Evolutionary conservation across 129 eudicot species (phyloP).

Genomic region (Tagetes patula): DNA sequence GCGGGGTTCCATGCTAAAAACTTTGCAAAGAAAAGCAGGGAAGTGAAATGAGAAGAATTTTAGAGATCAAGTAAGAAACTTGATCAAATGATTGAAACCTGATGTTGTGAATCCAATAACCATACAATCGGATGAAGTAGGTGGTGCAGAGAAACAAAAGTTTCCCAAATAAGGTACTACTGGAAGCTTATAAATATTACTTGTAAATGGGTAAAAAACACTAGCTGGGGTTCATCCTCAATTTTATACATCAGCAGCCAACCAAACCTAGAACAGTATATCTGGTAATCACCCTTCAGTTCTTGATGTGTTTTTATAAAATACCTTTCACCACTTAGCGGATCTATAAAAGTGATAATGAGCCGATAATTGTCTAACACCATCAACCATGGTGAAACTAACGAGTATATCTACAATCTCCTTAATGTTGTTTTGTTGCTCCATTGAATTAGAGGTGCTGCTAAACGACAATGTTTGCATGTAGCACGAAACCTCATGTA

Average conservation of each 20-base stretch:
- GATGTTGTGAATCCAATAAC: not conserved
- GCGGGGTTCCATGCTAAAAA: too few relatives aligned
- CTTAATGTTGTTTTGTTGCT: not conserved
- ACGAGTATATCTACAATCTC: not conserved
- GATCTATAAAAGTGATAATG: conserved; percentile 19
- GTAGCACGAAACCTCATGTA: conserved; percentile 27
- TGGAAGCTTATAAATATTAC: conserved; percentile 14
- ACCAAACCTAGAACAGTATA: conserved; percentile 20
- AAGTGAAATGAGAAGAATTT: too few relatives aligned
- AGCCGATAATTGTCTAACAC: not conserved
- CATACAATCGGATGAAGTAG: not conserved
- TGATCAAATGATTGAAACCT: too few relatives aligned
- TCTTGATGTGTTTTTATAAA: not conserved
- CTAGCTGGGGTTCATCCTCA: not conserved
- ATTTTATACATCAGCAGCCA: conserved; percentile 18
- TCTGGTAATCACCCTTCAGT: not conserved
- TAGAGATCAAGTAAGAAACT: too few relatives aligned
- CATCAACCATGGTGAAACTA: conserved; percentile 26
- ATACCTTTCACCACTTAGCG: conserved; percentile 8
- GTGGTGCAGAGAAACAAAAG: not conserved
- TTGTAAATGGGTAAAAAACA: conserved; percentile 21
- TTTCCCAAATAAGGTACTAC: not conserved
- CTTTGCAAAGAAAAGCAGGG: too few relatives aligned
- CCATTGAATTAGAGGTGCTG: conserved; percentile 6
- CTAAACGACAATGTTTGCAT: conserved; percentile 8